phyloP scores from a whole-genome alignment of 768 basidiomycete genomes.

The Mycena filopes region DNA sequence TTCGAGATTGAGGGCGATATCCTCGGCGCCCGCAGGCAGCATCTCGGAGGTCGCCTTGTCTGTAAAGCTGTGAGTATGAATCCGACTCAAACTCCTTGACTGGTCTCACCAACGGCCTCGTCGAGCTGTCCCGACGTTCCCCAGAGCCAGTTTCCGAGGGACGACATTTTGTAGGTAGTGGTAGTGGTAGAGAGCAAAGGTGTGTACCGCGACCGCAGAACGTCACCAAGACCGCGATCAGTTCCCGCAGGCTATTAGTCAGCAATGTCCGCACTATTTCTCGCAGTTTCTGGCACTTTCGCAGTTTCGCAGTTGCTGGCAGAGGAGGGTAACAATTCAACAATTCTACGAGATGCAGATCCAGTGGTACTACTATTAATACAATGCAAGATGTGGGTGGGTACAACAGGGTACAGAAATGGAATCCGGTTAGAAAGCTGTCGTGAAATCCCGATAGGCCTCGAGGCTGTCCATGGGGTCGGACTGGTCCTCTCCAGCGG shows the following conservation, averaged over 20 bases:
- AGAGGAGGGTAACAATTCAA: background rate
- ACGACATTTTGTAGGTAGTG: conserved; percentile 58
- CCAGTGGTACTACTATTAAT: conserved; percentile 25
- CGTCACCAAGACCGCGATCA: conserved; percentile 1
- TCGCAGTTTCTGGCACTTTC: background rate
- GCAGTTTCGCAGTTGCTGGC: background rate
- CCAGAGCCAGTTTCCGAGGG: conserved; percentile 77
- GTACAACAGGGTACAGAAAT: conserved; percentile 26
- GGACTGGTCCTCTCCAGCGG: conserved; percentile 32
- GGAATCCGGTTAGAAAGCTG: conserved; percentile 49
- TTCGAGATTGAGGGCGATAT: conserved; percentile 93
- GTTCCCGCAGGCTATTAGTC: background rate
- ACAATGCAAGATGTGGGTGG: conserved; percentile 34
- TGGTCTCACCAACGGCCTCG: conserved; percentile 78
- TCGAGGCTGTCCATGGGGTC: conserved; percentile 54
- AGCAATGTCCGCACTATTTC: background rate
- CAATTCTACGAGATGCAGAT: conserved; percentile 3
- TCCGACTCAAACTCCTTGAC: background rate
- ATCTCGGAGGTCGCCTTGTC: conserved; percentile 96
- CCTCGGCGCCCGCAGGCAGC: conserved; percentile 83
- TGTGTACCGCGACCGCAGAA: conserved; percentile 16
- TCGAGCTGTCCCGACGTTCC: conserved; percentile 81
- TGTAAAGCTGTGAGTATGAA: conserved; percentile 43
- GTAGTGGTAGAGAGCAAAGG: conserved; percentile 19
- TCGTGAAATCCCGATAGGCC: conserved; percentile 67